Base-by-base conservation (phyloP, 495 filamentous ascomycete species). In the Eremomyces bilateralis region DNA sequence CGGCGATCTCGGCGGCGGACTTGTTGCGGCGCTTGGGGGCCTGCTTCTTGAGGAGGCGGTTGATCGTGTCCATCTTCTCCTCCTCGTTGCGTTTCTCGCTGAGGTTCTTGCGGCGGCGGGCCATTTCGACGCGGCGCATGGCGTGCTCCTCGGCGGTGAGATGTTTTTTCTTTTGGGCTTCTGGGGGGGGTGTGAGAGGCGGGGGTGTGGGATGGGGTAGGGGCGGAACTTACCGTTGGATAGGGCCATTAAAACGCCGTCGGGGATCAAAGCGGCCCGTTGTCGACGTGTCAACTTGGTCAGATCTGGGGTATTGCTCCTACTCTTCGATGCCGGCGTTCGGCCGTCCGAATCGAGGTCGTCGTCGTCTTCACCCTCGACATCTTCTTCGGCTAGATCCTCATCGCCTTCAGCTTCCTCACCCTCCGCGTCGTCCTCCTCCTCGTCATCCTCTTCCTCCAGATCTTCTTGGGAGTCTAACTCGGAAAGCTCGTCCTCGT, bases 31-130 rank as follows among this genome's bases (percentile, higher is more conserved):
- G 74, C 54, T 94, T 95, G 15, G 85, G 84, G 3, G 82, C 79
- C 57, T 94, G 90, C 47, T 92, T 93, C 53, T 83, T 82, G 34
- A 95, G 71, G 19, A 97, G 71, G 35, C 85, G 80, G 56, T 95
- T 94, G 63, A 97, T 94, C 11, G 88, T 97, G 52, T 94, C 85
- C 76, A 92, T 91, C 84, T 97, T 97, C 59, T 95, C 90, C 60
- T 97, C 90, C 49, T 97, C 90, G 38, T 93, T 88, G 18, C 88
- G 77, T 63, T 94, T 93, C 51, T 95, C 88, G 42, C 78, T 88
- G n/a, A 97, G 65, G 44, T 95, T 94, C 52, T 93, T 90, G 33
- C 88, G 62, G 21, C 88, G 74, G 13, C 88, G 65, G 18, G 88
- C 88, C 88, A 97, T 97, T 53, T 97, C 88, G 4, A 80, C 77